These are phyloP conservation scores for Serpula lacrymans DNA, from an alignment of 768 basidiomycete species.

Conservation along the genomic window DNA sequence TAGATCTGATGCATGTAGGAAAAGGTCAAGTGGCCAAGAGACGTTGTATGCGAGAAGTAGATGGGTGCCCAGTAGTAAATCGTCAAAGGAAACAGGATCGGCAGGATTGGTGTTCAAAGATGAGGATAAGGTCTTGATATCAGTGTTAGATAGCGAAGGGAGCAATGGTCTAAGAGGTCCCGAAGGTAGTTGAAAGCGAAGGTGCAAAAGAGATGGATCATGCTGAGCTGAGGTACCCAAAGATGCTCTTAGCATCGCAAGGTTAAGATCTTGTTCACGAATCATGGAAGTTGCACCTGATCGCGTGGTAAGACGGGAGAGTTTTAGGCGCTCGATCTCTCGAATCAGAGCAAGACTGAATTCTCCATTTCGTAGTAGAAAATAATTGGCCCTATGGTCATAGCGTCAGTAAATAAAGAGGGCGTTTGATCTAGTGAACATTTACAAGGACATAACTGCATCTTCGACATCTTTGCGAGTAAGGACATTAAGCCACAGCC, in stretches of 20 bases:
- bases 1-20: conserved; percentile 74
- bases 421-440: conserved; percentile 7
- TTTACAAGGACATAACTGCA: conserved; percentile 82
- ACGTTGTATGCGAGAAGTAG: conserved; percentile 67
- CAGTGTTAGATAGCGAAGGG: conserved; percentile 55
- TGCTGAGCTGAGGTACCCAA: conserved; percentile 86
- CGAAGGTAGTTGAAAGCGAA: conserved; percentile 75
- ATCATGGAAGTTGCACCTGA: conserved; percentile 72
- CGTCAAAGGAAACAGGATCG: conserved; percentile 58
- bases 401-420: conserved; percentile 5
- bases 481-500: conserved; percentile 89
- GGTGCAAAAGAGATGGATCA: conserved; percentile 68
- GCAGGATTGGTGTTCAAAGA: conserved; percentile 33
- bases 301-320: conserved; percentile 69
- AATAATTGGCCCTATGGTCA: conserved; percentile 71
- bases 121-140: conserved; percentile 34
- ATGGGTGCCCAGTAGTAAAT: conserved; percentile 77
- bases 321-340: conserved; percentile 81
- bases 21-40: conserved; percentile 87
- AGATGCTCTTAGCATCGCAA: conserved; percentile 83
- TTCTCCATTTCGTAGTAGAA: conserved; percentile 85
- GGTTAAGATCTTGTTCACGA: conserved; percentile 85
- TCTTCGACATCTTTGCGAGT: conserved; percentile 81
- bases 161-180: conserved; percentile 81
- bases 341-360: conserved; percentile 80